Percentiles rank a stretch among this genome's conserved stretches.
Evolutionary conservation across 805 yeast species (phyloP).

Genomic region (Wickerhamiella galacta): DNA sequence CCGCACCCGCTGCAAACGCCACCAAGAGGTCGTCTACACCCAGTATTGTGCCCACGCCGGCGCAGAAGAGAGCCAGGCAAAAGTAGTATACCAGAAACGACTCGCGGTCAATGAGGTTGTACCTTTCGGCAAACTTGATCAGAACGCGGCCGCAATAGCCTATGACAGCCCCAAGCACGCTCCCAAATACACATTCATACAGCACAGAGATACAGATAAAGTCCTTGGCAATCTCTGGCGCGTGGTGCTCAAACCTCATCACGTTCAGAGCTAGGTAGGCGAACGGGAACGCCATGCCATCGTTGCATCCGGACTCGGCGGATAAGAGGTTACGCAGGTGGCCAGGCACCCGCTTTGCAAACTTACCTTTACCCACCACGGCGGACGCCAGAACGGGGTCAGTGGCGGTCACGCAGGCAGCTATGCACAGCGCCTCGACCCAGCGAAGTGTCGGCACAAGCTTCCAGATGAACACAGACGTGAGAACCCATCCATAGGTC

Average conservation of each 20-base stretch:
- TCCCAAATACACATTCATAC: constrained; percentile 71
- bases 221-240: constrained; percentile 53
- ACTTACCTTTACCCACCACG: constrained; percentile 85
- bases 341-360: constrained; percentile 84
- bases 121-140: constrained; percentile 55
- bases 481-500: constrained; percentile 79
- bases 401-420: constrained; percentile 87
- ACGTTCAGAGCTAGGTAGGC: constrained; percentile 52
- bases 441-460: constrained; percentile 59
- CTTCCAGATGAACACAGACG: constrained; percentile 64
- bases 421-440: constrained; percentile 51
- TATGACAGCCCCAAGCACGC: constrained; percentile 50
- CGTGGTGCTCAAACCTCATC: constrained; percentile 47
- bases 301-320: constrained; percentile 84
- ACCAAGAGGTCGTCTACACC: constrained; percentile 83
- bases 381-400: constrained; percentile 94
- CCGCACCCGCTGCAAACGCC: constrained; percentile 84
- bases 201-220: constrained; percentile 65
- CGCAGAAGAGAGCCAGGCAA: constrained; percentile 65
- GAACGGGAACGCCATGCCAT: constrained; percentile 93
- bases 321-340: constrained; percentile 68
- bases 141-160: constrained; percentile 58
- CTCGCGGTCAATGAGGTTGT: constrained; percentile 65
- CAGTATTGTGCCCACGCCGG: constrained; percentile 74
- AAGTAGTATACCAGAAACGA: constrained; percentile 75